A percentile compares a stretch with the other conserved stretches of the same genome.
These are phyloP conservation scores for Boletus rex-veris DNA, from an alignment of 768 basidiomycete genomes.

Conservation along the genomic window DNA sequence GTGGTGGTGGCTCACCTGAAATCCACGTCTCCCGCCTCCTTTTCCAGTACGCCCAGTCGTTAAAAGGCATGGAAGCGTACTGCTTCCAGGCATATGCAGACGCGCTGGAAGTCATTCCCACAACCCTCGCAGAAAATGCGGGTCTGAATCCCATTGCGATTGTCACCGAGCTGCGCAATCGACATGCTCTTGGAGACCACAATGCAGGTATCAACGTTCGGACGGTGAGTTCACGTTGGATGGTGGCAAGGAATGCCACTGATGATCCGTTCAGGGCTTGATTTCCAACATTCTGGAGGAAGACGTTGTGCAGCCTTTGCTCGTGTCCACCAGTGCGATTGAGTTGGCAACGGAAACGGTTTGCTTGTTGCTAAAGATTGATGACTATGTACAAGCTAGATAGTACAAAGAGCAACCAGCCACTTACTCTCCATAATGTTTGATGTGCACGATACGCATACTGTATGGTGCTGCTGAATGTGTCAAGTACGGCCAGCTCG, in stretches of 20 bases:
- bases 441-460: background rate
- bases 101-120: constrained; percentile 96
- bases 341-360: constrained; percentile 97
- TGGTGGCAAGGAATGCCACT: background rate
- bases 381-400: constrained; percentile 85
- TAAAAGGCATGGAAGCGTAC: constrained; percentile 98
- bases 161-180: constrained; percentile 95
- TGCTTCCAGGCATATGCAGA: constrained; percentile 99
- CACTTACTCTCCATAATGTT: background rate
- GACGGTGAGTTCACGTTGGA: constrained; percentile 54
- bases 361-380: constrained; percentile 92
- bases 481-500: background rate
- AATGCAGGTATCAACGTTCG: constrained; percentile 98
- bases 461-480: too few relatives aligned
- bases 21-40: constrained; percentile 93
- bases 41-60: constrained; percentile 85
- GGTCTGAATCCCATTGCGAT: constrained; percentile 97
- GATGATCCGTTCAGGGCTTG: constrained; percentile 58
- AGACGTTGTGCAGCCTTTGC: constrained; percentile 92
- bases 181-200: constrained; percentile 91
- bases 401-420: constrained; percentile 26
- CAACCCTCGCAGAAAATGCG: constrained; percentile 96
- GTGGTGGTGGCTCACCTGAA: constrained; percentile 96
- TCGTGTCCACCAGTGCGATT: constrained; percentile 93
- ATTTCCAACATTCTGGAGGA: constrained; percentile 98